A percentile compares a stretch with the other conserved stretches of the same genome.
Evolutionary conservation across 306 rosid genomes (phyloP).

Genomic region (Canavalia gladiata): DNA sequence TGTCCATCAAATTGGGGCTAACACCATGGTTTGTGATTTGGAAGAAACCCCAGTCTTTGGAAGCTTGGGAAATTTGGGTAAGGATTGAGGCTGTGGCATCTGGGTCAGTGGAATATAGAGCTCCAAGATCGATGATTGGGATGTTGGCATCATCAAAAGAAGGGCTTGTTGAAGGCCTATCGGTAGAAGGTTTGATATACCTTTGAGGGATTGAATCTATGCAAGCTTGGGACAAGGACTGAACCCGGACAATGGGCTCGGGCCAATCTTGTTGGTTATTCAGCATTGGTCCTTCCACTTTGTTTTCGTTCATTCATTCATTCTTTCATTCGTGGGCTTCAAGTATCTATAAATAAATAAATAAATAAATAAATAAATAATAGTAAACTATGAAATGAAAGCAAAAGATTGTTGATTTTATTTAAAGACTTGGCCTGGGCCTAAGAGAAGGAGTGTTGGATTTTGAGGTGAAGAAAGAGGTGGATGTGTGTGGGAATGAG

Average conservation of each 20-base stretch:
- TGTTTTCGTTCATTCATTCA: no score
- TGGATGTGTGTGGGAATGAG: slow-evolving; percentile 23
- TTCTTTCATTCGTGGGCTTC: neutral
- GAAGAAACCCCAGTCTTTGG: slow-evolving; percentile 83
- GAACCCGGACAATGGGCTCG: slow-evolving; percentile 88
- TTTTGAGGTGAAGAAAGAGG: slow-evolving; percentile 7
- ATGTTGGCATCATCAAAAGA: slow-evolving; percentile 52
- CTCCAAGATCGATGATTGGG: slow-evolving; percentile 75
- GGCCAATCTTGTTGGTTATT: slow-evolving; percentile 84
- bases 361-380: neutral
- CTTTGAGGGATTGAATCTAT: slow-evolving; percentile 64
- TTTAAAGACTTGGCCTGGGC: neutral
- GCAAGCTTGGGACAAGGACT: slow-evolving; percentile 71
- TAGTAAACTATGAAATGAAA: slow-evolving; percentile 8
- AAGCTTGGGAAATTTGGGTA: slow-evolving; percentile 64
- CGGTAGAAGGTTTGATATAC: slow-evolving; percentile 70
- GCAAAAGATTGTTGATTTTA: neutral
- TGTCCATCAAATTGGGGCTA: slow-evolving; percentile 64
- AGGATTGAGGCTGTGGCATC: slow-evolving; percentile 18
- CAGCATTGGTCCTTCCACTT: slow-evolving; percentile 19
- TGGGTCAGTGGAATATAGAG: slow-evolving; percentile 23
- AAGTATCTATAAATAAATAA: neutral
- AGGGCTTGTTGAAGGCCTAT: slow-evolving; percentile 50
- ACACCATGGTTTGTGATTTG: slow-evolving; percentile 83
- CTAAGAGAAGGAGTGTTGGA: neutral